Conservation (phyloP, 352 stramenopile genomes). For the Halophytophthora batemanensis region DNA sequence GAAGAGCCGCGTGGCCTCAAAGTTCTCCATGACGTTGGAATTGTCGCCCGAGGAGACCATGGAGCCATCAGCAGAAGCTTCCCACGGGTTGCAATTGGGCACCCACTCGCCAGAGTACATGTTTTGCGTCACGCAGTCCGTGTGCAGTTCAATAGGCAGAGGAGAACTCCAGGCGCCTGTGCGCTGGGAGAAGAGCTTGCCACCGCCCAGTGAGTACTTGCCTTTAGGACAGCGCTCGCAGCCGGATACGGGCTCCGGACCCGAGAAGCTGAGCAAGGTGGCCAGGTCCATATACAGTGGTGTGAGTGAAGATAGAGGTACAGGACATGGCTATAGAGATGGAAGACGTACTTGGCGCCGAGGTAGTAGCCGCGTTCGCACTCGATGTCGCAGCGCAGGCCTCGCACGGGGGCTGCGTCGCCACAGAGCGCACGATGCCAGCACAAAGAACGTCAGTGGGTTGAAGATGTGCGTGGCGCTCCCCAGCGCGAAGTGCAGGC, state of each 20-base stretch:
- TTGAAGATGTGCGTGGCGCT: too few relatives aligned
- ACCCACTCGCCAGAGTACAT: conserved; percentile 76
- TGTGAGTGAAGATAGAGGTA: too few relatives aligned
- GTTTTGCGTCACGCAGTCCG: conserved; percentile 73
- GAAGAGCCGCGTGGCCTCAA: conserved; percentile 63
- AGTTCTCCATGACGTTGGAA: conserved; percentile 59
- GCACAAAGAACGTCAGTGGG: background rate
- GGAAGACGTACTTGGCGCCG: conserved; percentile 61
- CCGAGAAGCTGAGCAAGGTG: conserved; percentile 74
- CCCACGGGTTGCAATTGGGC: conserved; percentile 74
- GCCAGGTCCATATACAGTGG: too few relatives aligned
- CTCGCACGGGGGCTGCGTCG: conserved; percentile 53
- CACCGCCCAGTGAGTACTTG: conserved; percentile 76
- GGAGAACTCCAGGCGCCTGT: conserved; percentile 64
- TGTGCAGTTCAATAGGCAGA: conserved; percentile 60
- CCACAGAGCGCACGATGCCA: background rate
- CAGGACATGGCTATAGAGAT: background rate
- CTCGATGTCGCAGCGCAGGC: conserved; percentile 65
- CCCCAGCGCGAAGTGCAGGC: background rate
- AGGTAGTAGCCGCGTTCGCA: conserved; percentile 74
- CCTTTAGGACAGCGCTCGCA: conserved; percentile 70
- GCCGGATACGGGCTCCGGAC: conserved; percentile 49
- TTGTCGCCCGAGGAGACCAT: conserved; percentile 75
- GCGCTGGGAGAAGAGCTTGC: conserved; percentile 65
- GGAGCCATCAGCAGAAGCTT: conserved; percentile 42